Evolutionary conservation across 2,329 filamentous ascomycete species (phyloP).

Genomic region (Pyrenophora tritici-repentis): DNA sequence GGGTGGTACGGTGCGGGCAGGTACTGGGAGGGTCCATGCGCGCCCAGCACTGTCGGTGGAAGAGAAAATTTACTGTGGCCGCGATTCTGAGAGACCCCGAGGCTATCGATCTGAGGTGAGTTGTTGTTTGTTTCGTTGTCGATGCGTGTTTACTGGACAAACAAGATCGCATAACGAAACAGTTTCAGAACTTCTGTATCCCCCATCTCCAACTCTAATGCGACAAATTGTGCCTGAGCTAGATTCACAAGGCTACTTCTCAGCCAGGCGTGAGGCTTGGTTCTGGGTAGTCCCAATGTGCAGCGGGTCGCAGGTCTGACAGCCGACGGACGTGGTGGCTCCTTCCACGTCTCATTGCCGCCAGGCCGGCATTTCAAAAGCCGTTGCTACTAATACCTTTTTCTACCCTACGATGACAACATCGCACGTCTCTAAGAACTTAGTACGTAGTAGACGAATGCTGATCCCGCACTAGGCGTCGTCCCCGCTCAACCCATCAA

Average conservation of each 20-base stretch:
- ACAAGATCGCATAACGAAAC: conserved; percentile 32
- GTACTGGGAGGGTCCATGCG: neutral
- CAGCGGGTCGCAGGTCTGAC: neutral
- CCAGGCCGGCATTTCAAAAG: neutral
- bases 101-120: conserved; percentile 37
- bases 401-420: neutral
- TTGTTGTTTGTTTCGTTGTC: conserved; percentile 28
- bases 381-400: neutral
- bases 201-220: conserved; percentile 16
- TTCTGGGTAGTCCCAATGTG: no score
- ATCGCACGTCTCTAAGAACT: neutral
- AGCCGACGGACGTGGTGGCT: neutral
- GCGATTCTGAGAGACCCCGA: conserved; percentile 13
- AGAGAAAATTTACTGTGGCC: conserved; percentile 25
- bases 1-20: conserved; percentile 17
- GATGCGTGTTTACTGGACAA: conserved; percentile 23
- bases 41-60: conserved; percentile 31
- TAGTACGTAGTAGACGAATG: neutral
- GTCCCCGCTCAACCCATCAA: conserved; percentile 20
- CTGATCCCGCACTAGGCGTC: conserved; percentile 25
- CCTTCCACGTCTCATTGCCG: conserved; percentile 2
- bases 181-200: conserved; percentile 28
- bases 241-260: conserved; percentile 13
- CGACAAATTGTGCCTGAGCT: conserved; percentile 24
- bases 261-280: neutral